These are phyloP conservation scores for Phytophthora macrochlamydospora DNA, from an alignment of 352 stramenopile genomes.

Conservation along the genomic window DNA sequence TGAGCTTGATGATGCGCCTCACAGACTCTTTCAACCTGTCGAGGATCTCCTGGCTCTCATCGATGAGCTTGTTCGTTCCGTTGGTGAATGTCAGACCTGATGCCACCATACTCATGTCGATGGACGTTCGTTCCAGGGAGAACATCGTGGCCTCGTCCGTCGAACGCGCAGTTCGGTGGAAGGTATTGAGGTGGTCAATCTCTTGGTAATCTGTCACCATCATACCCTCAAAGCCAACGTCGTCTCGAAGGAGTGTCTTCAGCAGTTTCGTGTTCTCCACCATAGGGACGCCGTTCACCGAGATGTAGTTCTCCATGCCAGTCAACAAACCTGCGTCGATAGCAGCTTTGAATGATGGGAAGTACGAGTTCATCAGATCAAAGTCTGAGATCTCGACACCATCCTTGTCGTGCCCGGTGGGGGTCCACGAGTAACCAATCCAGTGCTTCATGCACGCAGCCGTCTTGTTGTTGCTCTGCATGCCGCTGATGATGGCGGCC, in stretches of 20 bases:
- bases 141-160: conserved; percentile 55
- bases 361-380: conserved; percentile 74
- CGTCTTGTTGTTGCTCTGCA: conserved; percentile 63
- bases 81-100: conserved; percentile 44
- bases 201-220: conserved; percentile 91
- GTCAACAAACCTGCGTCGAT: conserved; percentile 72
- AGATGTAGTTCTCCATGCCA: conserved; percentile 92
- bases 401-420: conserved; percentile 70
- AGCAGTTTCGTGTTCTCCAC: conserved; percentile 75
- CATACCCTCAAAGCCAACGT: conserved; percentile 84
- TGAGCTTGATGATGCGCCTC: conserved; percentile 65
- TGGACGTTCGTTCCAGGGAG: conserved; percentile 62
- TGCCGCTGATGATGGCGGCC: conserved; percentile 41
- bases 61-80: conserved; percentile 40
- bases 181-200: conserved; percentile 83
- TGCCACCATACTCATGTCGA: conserved; percentile 91
- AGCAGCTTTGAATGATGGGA: conserved; percentile 68
- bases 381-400: conserved; percentile 60
- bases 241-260: conserved; percentile 65
- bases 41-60: conserved; percentile 27
- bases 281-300: conserved; percentile 86
- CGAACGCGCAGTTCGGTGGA: conserved; percentile 44
- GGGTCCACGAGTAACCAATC: conserved; percentile 68
- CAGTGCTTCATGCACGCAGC: conserved; percentile 86
- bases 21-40: conserved; percentile 54